These are phyloP conservation scores for Warburgia ugandensis DNA, from an alignment of 164 flowering plant genomes.

Conservation along the genomic window DNA sequence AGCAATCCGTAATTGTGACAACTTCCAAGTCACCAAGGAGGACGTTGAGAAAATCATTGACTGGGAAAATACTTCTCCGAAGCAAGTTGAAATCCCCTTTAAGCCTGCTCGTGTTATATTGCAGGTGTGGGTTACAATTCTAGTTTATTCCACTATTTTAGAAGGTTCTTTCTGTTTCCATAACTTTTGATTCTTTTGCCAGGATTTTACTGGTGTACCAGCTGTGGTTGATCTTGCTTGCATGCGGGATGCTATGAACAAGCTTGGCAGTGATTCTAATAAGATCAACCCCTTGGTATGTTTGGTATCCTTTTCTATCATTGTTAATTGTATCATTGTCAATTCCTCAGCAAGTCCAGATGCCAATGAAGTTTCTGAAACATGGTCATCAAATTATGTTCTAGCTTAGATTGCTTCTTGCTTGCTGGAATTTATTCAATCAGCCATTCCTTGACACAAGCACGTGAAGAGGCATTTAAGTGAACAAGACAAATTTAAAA, in stretches of 20 bases:
- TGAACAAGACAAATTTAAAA: too few species aligned
- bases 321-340: too few species aligned
- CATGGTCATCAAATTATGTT: too few species aligned
- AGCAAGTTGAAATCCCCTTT: constrained; percentile 92
- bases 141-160: background rate
- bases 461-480: too few species aligned
- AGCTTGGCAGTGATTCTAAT: constrained; percentile 76
- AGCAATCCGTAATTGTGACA: constrained; percentile 89
- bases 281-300: constrained; percentile 90
- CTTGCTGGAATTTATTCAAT: too few species aligned
- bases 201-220: constrained; percentile 99
- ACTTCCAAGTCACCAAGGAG: constrained; percentile 72
- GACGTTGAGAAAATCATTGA: constrained; percentile 98
- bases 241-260: constrained; percentile 97
- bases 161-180: background rate
- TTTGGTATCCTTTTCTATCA: too few species aligned
- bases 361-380: too few species aligned
- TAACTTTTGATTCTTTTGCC: background rate
- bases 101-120: constrained; percentile 97
- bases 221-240: constrained; percentile 98
- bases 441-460: too few species aligned
- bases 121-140: constrained; percentile 22
- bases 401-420: too few species aligned
- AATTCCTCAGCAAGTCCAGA: too few species aligned
- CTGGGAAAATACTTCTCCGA: constrained; percentile 88